phyloP scores from a whole-genome alignment of 75 land plant species.

The Pinus tabuliformis region DNA sequence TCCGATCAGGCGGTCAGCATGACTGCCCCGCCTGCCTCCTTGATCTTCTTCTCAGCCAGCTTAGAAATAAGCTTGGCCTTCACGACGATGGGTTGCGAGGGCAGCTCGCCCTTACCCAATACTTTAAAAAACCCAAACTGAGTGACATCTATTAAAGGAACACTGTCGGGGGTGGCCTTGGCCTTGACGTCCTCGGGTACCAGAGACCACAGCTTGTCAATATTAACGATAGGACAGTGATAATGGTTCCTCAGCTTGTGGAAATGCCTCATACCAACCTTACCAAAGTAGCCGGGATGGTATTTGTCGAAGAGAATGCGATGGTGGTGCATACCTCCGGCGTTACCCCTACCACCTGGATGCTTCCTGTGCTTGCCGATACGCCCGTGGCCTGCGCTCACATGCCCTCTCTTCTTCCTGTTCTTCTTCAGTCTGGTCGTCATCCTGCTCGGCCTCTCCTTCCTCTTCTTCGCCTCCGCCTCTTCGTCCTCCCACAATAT shows the following conservation, averaged over 20 bases:
- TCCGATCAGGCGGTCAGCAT: conserved; percentile 28
- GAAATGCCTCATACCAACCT: conserved; percentile 72
- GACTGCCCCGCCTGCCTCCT: conserved; percentile 53
- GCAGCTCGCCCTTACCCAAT: conserved; percentile 38
- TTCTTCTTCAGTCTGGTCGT: conserved; percentile 57
- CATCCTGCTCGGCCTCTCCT: conserved; percentile 12
- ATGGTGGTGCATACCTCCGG: conserved; percentile 62
- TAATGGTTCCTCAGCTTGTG: conserved; percentile 47
- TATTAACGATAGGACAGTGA: conserved; percentile 54
- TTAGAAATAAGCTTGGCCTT: conserved; percentile 54
- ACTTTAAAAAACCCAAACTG: conserved; percentile 57
- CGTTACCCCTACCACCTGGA: conserved; percentile 56
- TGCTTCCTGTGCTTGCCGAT: conserved; percentile 65
- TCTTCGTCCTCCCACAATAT: no score
- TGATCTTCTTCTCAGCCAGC: conserved; percentile 54
- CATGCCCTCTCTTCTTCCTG: conserved; percentile 63
- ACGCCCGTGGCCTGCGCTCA: conserved; percentile 53
- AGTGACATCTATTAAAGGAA: conserved; percentile 40
- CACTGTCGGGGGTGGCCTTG: conserved; percentile 23
- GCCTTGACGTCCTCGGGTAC: conserved; percentile 51
- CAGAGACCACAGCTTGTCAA: conserved; percentile 61
- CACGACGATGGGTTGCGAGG: conserved; percentile 35
- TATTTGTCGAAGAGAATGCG: conserved; percentile 71
- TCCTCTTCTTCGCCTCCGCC: background rate
- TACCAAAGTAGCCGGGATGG: conserved; percentile 71